Evolutionary conservation across 345 rosid genomes (phyloP), one percentile per base, ranked within the genome.

Genomic region (Mangifera indica): DNA sequence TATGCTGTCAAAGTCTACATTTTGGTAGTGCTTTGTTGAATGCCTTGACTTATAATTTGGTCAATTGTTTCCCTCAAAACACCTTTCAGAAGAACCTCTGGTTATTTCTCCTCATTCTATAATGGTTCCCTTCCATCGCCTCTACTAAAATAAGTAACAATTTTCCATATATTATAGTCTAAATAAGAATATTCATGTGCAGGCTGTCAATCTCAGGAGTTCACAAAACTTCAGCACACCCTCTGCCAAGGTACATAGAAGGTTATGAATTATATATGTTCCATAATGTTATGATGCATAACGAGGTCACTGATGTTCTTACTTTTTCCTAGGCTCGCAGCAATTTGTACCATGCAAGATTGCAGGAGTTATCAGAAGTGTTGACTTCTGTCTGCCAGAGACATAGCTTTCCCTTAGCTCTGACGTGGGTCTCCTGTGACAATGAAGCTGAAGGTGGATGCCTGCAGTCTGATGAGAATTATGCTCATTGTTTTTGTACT

Each of bases 121-220:
- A 63, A 70, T 73, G 46, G 66, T 48, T 58, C 20, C 52, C 18
- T 51, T 71, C 15, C 67, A 62, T 79, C 79, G 48, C 55, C 64
- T 60, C 32, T 74, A 66, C 63, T 14, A 24, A 24, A 53, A 5
- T 37, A 17, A 8, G 52, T n/a, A 65, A 70, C 52, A 70, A 67
- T 48, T 73, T 60, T 67, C 46, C 66, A 73, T 65, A 57, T 63
- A 42, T 56, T 72, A 49, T 66, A 7, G 51, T 72, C 61, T 85
- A 60, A 76, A 58, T 67, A 67, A 63, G 64, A 42, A 26, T 72
- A 25, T 65, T 53, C 42, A 22, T 81, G 63, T 77, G 84, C 92
- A 91, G 97, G 94, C 94, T 48, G 94, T 91, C 51, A 83, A 91
- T 78, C 86, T 91, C 25, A 81, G 82, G 82, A 89, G 98, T 79